Conservation (phyloP, 106 monocot genomes). For the Triglochin maritima region DNA sequence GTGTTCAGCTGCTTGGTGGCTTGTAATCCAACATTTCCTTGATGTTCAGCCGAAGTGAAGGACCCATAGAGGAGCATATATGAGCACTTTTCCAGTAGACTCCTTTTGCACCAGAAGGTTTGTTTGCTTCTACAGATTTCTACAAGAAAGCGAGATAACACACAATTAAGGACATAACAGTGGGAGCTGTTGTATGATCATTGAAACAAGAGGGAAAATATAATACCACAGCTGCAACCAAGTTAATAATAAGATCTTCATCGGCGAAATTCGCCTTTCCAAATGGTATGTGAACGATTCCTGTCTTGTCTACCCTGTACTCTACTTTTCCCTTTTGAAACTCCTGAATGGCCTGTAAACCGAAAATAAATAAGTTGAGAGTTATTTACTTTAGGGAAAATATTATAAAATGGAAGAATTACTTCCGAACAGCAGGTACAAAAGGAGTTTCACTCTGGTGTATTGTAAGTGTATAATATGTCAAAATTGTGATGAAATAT, state of each 20-base stretch:
- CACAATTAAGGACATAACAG: background rate
- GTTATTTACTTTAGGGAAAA: too few relatives aligned
- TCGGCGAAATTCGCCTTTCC: constrained; percentile 76
- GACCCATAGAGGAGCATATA: constrained; percentile 97
- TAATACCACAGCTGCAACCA: constrained; percentile 72
- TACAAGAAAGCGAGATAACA: constrained; percentile 15
- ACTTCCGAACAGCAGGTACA: too few relatives aligned
- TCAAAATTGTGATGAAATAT: too few relatives aligned
- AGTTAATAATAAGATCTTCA: constrained; percentile 76
- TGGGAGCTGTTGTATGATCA: background rate
- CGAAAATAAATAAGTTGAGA: too few relatives aligned
- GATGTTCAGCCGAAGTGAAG: constrained; percentile 73
- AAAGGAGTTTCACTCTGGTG: too few relatives aligned
- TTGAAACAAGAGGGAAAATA: background rate
- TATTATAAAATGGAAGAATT: too few relatives aligned
- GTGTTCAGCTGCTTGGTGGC: constrained; percentile 12
- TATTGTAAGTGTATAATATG: too few relatives aligned
- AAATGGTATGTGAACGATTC: constrained; percentile 89
- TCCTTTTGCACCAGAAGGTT: constrained; percentile 90
- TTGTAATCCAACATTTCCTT: constrained; percentile 92
- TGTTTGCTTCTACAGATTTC: constrained; percentile 91
- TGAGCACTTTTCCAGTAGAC: constrained; percentile 96
- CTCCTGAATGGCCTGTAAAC: constrained; percentile 82
- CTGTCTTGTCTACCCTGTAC: constrained; percentile 89
- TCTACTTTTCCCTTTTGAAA: constrained; percentile 99